A percentile compares a stretch with the other conserved stretches of the same genome.
These are phyloP conservation scores for Phytopythium cucurbitacearum DNA, from an alignment of 352 stramenopile species.

Conservation along the genomic window DNA sequence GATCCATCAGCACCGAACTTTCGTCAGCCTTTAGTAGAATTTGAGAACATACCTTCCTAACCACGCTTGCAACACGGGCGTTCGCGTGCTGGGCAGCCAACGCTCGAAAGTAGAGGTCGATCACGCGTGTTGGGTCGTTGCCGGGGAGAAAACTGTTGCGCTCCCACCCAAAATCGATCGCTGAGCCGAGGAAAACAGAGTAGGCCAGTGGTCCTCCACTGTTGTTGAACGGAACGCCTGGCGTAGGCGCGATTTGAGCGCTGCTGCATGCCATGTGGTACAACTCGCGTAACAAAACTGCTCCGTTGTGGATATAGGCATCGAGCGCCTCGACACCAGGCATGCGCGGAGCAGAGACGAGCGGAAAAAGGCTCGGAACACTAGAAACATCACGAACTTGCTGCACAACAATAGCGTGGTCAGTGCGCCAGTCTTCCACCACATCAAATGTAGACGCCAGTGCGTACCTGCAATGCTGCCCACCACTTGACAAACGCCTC, in stretches of 20 bases:
- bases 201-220: background rate
- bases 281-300: background rate
- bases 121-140: background rate
- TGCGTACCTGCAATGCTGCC: background rate
- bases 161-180: slow-evolving; percentile 1
- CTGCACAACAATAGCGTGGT: background rate
- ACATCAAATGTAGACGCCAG: no score
- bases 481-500: background rate
- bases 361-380: no score
- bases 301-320: background rate
- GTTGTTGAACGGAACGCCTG: background rate
- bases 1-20: no score
- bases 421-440: background rate
- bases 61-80: background rate
- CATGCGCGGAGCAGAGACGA: background rate
- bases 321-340: background rate
- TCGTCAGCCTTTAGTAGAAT: no score
- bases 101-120: background rate
- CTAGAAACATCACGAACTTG: background rate
- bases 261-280: slow-evolving; percentile 1
- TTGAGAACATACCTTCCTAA: no score
- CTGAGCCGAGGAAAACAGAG: background rate
- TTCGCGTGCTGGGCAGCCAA: background rate
- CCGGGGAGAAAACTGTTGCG: background rate
- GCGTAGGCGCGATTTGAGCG: background rate